Conservation (phyloP, 148 eudicot species). For the Chenopodium album region DNA sequence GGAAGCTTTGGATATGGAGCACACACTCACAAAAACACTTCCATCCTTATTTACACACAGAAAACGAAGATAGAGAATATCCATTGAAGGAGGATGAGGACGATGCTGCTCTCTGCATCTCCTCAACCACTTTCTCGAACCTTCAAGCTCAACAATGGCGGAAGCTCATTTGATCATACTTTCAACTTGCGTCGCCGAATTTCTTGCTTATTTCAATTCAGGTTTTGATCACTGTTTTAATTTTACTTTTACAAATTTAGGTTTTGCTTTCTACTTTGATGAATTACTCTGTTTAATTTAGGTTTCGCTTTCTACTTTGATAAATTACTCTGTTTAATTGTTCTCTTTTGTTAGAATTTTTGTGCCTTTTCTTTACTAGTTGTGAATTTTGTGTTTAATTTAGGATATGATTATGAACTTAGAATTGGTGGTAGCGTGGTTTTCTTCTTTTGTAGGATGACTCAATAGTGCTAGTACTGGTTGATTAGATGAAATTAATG, state of each 20-base stretch:
- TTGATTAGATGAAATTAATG: no score
- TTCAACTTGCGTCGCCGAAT: constrained; percentile 10
- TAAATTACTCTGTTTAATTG: background rate
- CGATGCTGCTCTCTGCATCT: constrained; percentile 22
- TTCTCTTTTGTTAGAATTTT: no score
- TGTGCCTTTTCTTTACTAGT: no score
- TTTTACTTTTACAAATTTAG: background rate
- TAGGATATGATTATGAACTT: background rate
- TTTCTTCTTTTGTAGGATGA: background rate
- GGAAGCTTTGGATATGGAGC: constrained; percentile 4
- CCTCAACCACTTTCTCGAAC: background rate
- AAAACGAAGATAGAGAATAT: background rate
- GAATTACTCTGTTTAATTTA: background rate
- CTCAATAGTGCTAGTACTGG: background rate
- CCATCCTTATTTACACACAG: no score
- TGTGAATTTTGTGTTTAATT: no score
- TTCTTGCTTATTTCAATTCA: constrained; percentile 17
- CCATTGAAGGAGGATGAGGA: background rate
- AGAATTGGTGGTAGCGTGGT: background rate
- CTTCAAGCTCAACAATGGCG: background rate
- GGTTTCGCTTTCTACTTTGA: background rate
- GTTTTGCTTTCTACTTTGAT: background rate
- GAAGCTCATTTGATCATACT: constrained; percentile 8
- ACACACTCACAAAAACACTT: constrained; percentile 5
- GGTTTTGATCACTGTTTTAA: constrained; percentile 2